Evolutionary conservation across 208 protist species (phyloP), one percentile per base, ranked within the genome.

Genomic region (Porcisia hertigi): DNA sequence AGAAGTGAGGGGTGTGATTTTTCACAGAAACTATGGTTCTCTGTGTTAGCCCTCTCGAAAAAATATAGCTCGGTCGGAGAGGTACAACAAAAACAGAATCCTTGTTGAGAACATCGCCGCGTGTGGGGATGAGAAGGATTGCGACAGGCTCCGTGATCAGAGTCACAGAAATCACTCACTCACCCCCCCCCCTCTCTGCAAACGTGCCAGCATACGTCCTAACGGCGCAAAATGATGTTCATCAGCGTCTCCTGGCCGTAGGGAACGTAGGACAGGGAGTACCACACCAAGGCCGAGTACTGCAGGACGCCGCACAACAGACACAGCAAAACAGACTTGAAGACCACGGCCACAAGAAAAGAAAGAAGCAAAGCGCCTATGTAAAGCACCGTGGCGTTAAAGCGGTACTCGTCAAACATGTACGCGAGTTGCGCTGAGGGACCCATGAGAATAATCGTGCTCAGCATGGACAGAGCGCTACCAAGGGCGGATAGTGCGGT

Each of bases 391-490:
- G 94, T 88, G 18, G 92, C 86, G 11, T 65, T 84, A 8, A 84
- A 75, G 30, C 95, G 88, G 52, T 90, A 93, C 52, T 97, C 91
- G 65, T 98, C 92, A 58, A 97, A 96, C 95, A 98, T 98, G 79
- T 91, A 95, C 25, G 77, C 73, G 57, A 97, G 75, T 81, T 98
- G 95, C 8, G 91, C 81, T 5, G 64, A 62, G 6, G 95, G 95
- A 1, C 95, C 95, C 91, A 95, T 97, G 14, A 98, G 76, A 9
- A 97, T 85, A 36, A 92, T 88, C 0, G 90, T 98, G 75, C 92
- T 88, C 12, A 76, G 54, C 49, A 96, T 83, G 12, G 95, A 97
- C 59, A 95, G 90, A 52, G 97, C 9, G 69, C 84, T 93, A 7
- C 92, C 93, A 14, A 98, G 57, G 6, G 86, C 89, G 34, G 86